A percentile compares a stretch with the other conserved stretches of the same genome.
These are phyloP conservation scores for Pyrenopolyporus hunteri DNA, from an alignment of 495 filamentous ascomycete genomes.

Conservation along the genomic window DNA sequence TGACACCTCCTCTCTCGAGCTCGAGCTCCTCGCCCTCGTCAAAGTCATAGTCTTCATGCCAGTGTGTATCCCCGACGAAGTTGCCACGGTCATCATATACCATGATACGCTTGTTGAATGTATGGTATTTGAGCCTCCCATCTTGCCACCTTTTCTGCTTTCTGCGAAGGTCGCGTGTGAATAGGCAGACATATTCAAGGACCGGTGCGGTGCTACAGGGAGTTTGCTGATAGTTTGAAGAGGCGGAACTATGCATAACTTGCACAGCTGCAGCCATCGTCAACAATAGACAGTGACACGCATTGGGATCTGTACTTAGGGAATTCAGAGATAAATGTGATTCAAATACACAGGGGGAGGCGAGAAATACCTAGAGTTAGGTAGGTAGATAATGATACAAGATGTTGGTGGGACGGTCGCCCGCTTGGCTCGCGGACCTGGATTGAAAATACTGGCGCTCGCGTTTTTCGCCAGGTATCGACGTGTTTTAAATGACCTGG, in stretches of 20 bases:
- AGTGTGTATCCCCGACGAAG: constrained; percentile 84
- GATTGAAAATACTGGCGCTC: too few relatives aligned
- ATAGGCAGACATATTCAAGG: constrained; percentile 81
- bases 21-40: constrained; percentile 81
- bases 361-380: too few relatives aligned
- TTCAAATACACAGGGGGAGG: too few relatives aligned
- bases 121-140: constrained; percentile 84
- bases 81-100: constrained; percentile 82
- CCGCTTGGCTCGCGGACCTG: too few relatives aligned
- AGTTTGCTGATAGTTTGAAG: constrained; percentile 28
- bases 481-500: neutral
- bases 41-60: constrained; percentile 67
- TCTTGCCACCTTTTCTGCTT: constrained; percentile 95
- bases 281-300: neutral
- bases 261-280: constrained; percentile 33
- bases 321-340: too few relatives aligned
- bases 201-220: constrained; percentile 74
- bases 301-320: neutral
- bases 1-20: constrained; percentile 72
- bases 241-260: constrained; percentile 34
- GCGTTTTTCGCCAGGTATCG: neutral
- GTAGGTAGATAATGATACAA: too few relatives aligned
- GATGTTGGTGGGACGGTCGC: too few relatives aligned
- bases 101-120: constrained; percentile 91
- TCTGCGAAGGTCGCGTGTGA: constrained; percentile 79